Percentiles rank a stretch among this genome's conserved stretches.
These are phyloP conservation scores for Lenzites betulinus DNA, from an alignment of 768 basidiomycete species.

Conservation along the genomic window DNA sequence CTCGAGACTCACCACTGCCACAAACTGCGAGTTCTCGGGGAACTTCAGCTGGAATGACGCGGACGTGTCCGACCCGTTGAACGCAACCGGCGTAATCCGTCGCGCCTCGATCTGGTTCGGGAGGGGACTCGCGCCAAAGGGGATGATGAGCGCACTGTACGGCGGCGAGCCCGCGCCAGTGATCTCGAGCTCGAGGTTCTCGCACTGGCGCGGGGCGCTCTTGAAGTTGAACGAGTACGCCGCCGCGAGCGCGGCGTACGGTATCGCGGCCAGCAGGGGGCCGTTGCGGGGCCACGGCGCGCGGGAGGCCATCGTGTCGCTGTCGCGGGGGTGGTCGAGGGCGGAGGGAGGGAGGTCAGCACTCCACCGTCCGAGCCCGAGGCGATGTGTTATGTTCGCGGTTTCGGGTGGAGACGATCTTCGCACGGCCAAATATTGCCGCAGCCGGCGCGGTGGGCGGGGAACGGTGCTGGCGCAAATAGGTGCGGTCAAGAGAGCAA, in stretches of 20 bases:
- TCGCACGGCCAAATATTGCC: constrained; percentile 7
- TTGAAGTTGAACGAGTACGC: constrained; percentile 48
- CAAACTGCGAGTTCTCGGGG: constrained; percentile 70
- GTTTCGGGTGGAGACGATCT: constrained; percentile 13
- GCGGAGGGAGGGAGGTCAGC: constrained; percentile 1
- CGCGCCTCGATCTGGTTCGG: constrained; percentile 64
- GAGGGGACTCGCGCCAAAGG: constrained; percentile 64
- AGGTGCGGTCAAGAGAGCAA: too few species aligned
- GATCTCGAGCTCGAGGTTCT: constrained; percentile 59
- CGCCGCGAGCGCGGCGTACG: constrained; percentile 33
- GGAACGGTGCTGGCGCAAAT: not conserved
- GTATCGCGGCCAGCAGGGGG: constrained; percentile 14
- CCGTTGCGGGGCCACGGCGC: not conserved
- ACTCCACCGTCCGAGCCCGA: constrained; percentile 6
- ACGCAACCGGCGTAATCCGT: constrained; percentile 56
- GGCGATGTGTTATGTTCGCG: constrained; percentile 5
- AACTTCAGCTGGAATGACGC: constrained; percentile 61
- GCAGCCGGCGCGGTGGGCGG: not conserved
- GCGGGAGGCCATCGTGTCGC: constrained; percentile 9
- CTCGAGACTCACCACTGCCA: constrained; percentile 65
- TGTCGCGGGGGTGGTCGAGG: not conserved
- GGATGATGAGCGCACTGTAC: constrained; percentile 66
- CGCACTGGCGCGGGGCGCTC: constrained; percentile 63
- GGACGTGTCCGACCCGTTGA: constrained; percentile 42
- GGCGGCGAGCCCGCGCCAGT: constrained; percentile 66